A percentile compares a stretch with the other conserved stretches of the same genome.
These are phyloP conservation scores for Pholiota microspora DNA, from an alignment of 768 basidiomycete genomes.

Conservation along the genomic window DNA sequence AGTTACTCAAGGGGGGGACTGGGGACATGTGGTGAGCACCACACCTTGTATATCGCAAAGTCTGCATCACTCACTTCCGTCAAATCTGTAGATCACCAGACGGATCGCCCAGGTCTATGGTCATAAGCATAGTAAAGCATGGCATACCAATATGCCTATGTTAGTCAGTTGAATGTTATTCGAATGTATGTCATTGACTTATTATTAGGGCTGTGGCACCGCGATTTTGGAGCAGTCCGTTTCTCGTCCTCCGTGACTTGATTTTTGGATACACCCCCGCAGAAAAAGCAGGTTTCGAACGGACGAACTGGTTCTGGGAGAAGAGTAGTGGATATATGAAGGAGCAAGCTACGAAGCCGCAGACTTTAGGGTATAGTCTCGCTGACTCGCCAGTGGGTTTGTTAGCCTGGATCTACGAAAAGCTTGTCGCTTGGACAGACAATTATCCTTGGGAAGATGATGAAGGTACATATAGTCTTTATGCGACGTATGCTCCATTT, in stretches of 20 bases:
- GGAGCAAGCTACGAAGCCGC: constrained; percentile 45
- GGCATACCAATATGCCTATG: constrained; percentile 47
- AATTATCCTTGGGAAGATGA: constrained; percentile 57
- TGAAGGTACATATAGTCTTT: constrained; percentile 42
- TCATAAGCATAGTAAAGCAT: constrained; percentile 41
- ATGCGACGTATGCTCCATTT: not conserved
- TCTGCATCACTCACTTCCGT: constrained; percentile 12
- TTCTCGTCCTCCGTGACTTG: constrained; percentile 24
- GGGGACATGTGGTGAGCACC: constrained; percentile 34
- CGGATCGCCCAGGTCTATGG: constrained; percentile 27
- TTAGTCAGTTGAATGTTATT: constrained; percentile 18
- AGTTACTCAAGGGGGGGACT: constrained; percentile 52
- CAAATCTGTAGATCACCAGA: constrained; percentile 27
- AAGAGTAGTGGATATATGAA: constrained; percentile 29
- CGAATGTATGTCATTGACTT: not conserved
- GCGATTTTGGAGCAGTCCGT: constrained; percentile 12
- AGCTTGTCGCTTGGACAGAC: constrained; percentile 48
- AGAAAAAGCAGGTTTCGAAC: constrained; percentile 14
- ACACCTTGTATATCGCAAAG: not conserved
- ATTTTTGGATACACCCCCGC: constrained; percentile 25
- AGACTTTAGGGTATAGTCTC: constrained; percentile 54
- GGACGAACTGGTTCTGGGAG: constrained; percentile 6
- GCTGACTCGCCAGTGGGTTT: constrained; percentile 58
- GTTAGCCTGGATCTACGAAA: constrained; percentile 55
- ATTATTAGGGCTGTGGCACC: not conserved